Evolutionary conservation across 2,329 filamentous ascomycete species (phyloP).

Genomic region (Cladophialophora carrionii): DNA sequence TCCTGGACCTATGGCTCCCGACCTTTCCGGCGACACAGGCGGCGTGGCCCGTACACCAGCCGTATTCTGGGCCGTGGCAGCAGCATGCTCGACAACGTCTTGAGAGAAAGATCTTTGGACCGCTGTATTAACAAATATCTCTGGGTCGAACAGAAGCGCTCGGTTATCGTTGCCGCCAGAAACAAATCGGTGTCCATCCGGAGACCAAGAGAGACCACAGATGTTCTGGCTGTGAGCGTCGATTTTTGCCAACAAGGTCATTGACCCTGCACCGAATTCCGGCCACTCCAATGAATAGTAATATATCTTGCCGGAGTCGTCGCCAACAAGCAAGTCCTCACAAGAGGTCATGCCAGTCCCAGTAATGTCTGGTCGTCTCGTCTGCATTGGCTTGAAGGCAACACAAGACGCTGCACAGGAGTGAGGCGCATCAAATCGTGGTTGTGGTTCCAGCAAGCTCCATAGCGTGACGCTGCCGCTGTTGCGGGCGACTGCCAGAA

Average conservation of each 20-base stretch:
- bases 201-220: constrained; percentile 88
- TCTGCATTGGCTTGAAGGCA: constrained; percentile 71
- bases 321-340: constrained; percentile 85
- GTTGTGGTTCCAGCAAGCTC: constrained; percentile 67
- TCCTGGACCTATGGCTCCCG: neutral
- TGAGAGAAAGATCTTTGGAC: constrained; percentile 16
- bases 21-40: constrained; percentile 21
- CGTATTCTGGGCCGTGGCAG: neutral
- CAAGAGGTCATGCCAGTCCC: constrained; percentile 57
- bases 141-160: constrained; percentile 77
- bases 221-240: constrained; percentile 84
- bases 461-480: constrained; percentile 76
- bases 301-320: constrained; percentile 79
- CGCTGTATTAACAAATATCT: constrained; percentile 55
- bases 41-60: constrained; percentile 12
- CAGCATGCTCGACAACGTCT: constrained; percentile 4
- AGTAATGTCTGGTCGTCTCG: constrained; percentile 55
- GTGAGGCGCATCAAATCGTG: constrained; percentile 76
- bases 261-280: constrained; percentile 57
- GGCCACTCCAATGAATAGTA: constrained; percentile 92
- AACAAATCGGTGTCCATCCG: constrained; percentile 74
- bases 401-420: constrained; percentile 75
- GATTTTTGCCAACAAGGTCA: constrained; percentile 77
- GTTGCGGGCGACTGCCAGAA: constrained; percentile 82
- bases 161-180: constrained; percentile 92